Evolutionary conservation across 208 protist genomes (phyloP), one percentile per base, ranked within the genome.

Genomic region (Hexamita inflata): DNA sequence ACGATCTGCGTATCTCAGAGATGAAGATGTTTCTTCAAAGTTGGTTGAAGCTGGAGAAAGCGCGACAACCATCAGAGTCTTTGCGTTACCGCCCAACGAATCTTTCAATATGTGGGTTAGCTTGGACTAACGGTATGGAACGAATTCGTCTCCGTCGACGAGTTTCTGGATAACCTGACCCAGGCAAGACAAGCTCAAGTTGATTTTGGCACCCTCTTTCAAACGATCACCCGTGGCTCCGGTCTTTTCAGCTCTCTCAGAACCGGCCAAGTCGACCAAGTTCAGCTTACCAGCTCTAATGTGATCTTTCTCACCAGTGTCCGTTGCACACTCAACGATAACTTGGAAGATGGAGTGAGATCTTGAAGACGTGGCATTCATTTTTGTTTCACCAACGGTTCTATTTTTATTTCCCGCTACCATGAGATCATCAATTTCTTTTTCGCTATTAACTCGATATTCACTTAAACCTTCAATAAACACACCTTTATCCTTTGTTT

Each of bases 51-150:
- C 82, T 45, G 84, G 84, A 13, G 57, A 59, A 29, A 83, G 57
- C 0, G 61, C 80, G 4, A 82, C 83, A 38, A 87, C 81, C 32
- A 87, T 73, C 11, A 73, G 34, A 15, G 84, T 87, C 40, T 85
- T 85, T 53, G 77, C 38, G 45, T 86, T 86, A 41, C 83, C 83
- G 59, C 84, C 84, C 0, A 86, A 58, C n/a, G 84, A 86, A 58
- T 86, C 84, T 53, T 86, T 74, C 58, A 94, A 81, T 62, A 94
- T 90, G 74, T 89, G 87, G 0, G 91, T 94, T 34, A 94, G 83
- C 78, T 92, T 92, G 35, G 88, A 90, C 77, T 94, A 89, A 49
- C 91, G 86, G 77, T 77, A 83, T 19, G 81, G 81, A 58, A 83
- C 77, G 30, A 80, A 75, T n/a, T 45, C 1, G 0, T 0, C 15